These are phyloP conservation scores for Umbelopsis sp. DNA, from an alignment of 371 early-diverging fungal genomes.

Conservation along the genomic window DNA sequence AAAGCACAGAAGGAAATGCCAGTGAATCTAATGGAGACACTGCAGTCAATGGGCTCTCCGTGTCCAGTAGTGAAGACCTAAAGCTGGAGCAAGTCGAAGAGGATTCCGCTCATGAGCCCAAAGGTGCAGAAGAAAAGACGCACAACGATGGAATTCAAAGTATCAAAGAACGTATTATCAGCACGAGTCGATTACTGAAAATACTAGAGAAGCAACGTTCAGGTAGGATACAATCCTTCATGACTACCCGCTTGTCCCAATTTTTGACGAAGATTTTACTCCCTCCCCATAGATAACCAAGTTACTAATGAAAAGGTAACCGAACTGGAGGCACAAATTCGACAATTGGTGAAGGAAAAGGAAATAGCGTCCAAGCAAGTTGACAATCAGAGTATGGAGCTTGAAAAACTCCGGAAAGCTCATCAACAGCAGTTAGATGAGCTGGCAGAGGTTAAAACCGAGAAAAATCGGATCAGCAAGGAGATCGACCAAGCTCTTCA, in stretches of 20 bases:
- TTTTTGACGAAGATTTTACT: not conserved
- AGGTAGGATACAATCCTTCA: not conserved
- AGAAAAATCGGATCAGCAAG: not conserved
- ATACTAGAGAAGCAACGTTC: slow-evolving; percentile 8
- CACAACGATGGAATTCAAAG: not conserved
- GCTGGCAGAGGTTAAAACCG: not conserved
- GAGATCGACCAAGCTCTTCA: not conserved
- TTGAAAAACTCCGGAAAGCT: not conserved
- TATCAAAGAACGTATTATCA: slow-evolving; percentile 5
- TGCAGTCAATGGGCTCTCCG: not conserved
- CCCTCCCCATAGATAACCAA: not conserved
- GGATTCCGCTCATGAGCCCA: not conserved
- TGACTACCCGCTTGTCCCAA: too few relatives aligned
- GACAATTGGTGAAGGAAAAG: not conserved
- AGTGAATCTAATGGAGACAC: not conserved
- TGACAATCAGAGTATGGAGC: slow-evolving; percentile 4
- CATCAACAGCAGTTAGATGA: not conserved
- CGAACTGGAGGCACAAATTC: not conserved
- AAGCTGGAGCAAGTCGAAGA: not conserved
- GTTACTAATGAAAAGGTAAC: not conserved
- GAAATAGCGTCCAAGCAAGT: not conserved
- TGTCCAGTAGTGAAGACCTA: not conserved
- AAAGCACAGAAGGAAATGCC: not conserved
- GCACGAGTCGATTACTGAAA: not conserved
- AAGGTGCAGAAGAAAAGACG: not conserved